Conservation (phyloP, 108 stramenopile species). For the Nitzschia inconspicua region DNA sequence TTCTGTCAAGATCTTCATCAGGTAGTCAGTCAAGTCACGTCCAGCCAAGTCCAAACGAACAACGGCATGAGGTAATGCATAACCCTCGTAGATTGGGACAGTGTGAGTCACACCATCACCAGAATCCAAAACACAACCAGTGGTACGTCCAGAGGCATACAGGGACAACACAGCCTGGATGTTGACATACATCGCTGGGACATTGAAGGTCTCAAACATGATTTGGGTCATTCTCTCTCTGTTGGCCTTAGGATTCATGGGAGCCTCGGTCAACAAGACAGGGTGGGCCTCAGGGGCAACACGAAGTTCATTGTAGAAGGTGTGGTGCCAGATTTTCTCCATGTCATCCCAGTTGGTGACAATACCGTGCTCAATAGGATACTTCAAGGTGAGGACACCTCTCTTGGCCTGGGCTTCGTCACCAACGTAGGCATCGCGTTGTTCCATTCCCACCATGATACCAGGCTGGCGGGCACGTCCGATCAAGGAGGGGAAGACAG, state of each 20-base stretch:
- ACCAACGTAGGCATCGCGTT: slow-evolving; percentile 99
- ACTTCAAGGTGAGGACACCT: slow-evolving; percentile 98
- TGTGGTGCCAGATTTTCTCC: slow-evolving; percentile 99
- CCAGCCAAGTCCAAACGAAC: slow-evolving; percentile 93
- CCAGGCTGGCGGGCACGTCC: slow-evolving; percentile 97
- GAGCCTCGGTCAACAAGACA: slow-evolving; percentile 98
- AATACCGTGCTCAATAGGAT: slow-evolving; percentile 99
- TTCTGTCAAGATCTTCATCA: slow-evolving; percentile 95
- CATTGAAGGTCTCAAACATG: slow-evolving; percentile 99
- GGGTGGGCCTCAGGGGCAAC: slow-evolving; percentile 97
- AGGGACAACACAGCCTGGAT: slow-evolving; percentile 98
- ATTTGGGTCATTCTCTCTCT: slow-evolving; percentile 99
- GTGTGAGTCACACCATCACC: slow-evolving; percentile 96
- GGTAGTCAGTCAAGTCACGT: slow-evolving; percentile 92
- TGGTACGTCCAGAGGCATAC: slow-evolving; percentile 94
- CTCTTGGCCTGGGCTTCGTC: slow-evolving; percentile 98
- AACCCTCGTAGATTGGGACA: slow-evolving; percentile 96
- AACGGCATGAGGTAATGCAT: slow-evolving; percentile 95
- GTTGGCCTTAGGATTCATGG: slow-evolving; percentile 99
- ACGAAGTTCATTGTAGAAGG: slow-evolving; percentile 97
- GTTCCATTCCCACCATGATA: slow-evolving; percentile 99
- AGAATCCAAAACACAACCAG: slow-evolving; percentile 93
- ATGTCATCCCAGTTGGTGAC: slow-evolving; percentile 99
- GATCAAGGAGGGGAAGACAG: slow-evolving; percentile 96
- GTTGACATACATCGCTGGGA: slow-evolving; percentile 99